A percentile compares a stretch with the other conserved stretches of the same genome.
Evolutionary conservation across 192 early-diverging fungal genomes (phyloP).

Genomic region (Coemansia biformis): DNA sequence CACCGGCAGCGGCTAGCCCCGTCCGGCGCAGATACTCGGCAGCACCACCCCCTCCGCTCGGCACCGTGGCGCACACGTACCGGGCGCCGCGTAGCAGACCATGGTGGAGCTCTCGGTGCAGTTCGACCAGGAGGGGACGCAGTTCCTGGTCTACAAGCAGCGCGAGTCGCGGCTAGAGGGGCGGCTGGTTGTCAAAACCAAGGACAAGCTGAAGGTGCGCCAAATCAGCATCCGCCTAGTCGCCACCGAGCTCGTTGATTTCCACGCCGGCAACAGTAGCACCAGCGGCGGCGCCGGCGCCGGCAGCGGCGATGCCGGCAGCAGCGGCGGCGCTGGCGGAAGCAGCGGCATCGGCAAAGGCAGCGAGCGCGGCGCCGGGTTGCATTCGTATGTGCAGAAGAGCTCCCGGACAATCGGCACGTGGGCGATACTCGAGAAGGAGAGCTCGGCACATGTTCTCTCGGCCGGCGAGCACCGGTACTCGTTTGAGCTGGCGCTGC

Average conservation of each 20-base stretch:
- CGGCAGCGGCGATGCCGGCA: not conserved
- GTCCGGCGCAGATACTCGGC: too few relatives aligned
- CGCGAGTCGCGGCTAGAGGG: conserved; percentile 22
- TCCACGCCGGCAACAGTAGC: conserved; percentile 6
- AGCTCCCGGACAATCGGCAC: conserved; percentile 22
- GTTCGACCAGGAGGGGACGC: conserved; percentile 16
- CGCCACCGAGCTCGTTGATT: conserved; percentile 33
- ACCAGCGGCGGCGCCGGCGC: not conserved
- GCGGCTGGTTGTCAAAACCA: conserved; percentile 19
- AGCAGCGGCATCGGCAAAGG: not conserved
- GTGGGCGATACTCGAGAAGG: conserved; percentile 23
- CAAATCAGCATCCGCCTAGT: conserved; percentile 32
- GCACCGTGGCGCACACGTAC: too few relatives aligned
- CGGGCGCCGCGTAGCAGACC: too few relatives aligned
- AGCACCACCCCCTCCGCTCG: too few relatives aligned
- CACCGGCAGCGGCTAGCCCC: too few relatives aligned
- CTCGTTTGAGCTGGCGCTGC: conserved; percentile 34
- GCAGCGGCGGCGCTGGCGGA: too few relatives aligned
- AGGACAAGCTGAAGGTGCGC: conserved; percentile 30
- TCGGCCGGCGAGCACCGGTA: conserved; percentile 32
- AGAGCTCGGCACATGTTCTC: conserved; percentile 14
- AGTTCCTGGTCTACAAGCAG: conserved; percentile 35
- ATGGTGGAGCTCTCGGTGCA: conserved; percentile 25
- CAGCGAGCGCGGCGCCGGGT: not conserved
- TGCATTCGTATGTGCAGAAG: conserved; percentile 33